Evolutionary conservation across 495 filamentous ascomycete genomes (phyloP).

Genomic region (Letharia columbiana): DNA sequence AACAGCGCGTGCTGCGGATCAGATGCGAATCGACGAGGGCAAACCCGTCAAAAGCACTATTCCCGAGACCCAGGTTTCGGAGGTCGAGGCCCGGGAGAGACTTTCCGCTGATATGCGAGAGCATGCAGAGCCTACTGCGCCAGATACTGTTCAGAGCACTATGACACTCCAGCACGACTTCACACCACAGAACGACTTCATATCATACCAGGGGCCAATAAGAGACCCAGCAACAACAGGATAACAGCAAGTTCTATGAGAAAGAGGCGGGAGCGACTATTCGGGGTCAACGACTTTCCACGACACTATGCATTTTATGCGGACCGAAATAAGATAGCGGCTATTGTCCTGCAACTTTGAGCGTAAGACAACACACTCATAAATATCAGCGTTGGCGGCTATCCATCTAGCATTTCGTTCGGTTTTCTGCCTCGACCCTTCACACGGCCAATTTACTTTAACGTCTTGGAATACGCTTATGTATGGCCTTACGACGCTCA

Average conservation of each 20-base stretch:
- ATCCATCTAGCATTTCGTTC: not conserved
- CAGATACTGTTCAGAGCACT: conserved; percentile 17
- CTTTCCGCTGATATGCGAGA: conserved; percentile 15
- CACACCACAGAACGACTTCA: conserved; percentile 3
- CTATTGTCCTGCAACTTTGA: conserved; percentile 17
- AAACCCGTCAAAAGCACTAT: conserved; percentile 13
- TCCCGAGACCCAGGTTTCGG: conserved; percentile 18
- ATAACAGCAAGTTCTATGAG: not conserved
- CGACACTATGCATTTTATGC: conserved; percentile 13
- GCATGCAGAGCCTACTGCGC: conserved; percentile 14
- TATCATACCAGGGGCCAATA: not conserved
- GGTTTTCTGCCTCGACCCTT: not conserved
- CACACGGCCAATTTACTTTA: not conserved
- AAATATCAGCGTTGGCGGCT: conserved; percentile 10
- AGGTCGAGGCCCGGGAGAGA: conserved; percentile 7
- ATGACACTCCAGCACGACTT: conserved; percentile 11
- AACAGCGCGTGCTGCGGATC: conserved; percentile 14
- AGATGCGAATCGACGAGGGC: conserved; percentile 15
- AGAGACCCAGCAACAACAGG: conserved; percentile 3
- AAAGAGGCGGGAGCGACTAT: not conserved
- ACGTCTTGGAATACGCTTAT: not conserved
- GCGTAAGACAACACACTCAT: conserved; percentile 9
- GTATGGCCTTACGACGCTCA: conserved; percentile 4
- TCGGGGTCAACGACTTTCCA: conserved; percentile 9
- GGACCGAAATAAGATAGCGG: conserved; percentile 10